Evolutionary conservation across 768 basidiomycete species (phyloP), one percentile per base, ranked within the genome.

Genomic region (Hygrophorus pudorinus): DNA sequence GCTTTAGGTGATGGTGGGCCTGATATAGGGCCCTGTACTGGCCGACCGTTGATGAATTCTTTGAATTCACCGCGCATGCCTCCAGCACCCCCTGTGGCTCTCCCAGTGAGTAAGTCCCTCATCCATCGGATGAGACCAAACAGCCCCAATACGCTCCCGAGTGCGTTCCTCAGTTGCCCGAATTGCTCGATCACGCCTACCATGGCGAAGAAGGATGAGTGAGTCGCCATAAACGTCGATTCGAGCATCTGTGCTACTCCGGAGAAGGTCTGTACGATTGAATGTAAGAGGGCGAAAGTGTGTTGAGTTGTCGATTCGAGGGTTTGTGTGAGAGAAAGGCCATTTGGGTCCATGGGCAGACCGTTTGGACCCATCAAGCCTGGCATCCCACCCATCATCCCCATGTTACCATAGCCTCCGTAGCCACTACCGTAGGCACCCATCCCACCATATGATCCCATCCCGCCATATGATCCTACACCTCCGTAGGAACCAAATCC

Each of bases 201-300:
- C 83, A 94, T 91, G 45, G 91, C 90, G 60, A 93, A 94, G 65
- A 94, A 94, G 7, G 81, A 85, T 0, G 87, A 90, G 61, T 94
- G 91, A 0, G 91, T 94, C 2, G 94, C 94, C 83, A 97, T 87
- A 65, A 94, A 97, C 4, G 94, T 98, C 28, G 79, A 83, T 62
- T 98, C 94, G 57, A 99, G 81, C 80, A 99, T 93, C 60, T 98
- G 94, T 0, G 94, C 84, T 49, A 99, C 81, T 17, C 93, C 93
- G 0, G 81, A 73, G 64, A 98, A 94, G 3, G 93, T 96, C 55
- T 90, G 87, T 36, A 99, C 94, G 58, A 99, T 84, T 9, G 86
- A 88, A 53, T 97, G 92, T 21, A 99, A 71, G 45, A 99, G 80
- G 21, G 85, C 74, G 56, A 99, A 99, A 2, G 94, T 97, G 45